Percentiles rank a stretch among this genome's conserved stretches.
Conservation (phyloP, 441 rosid species). For the Brassica balearica region DNA sequence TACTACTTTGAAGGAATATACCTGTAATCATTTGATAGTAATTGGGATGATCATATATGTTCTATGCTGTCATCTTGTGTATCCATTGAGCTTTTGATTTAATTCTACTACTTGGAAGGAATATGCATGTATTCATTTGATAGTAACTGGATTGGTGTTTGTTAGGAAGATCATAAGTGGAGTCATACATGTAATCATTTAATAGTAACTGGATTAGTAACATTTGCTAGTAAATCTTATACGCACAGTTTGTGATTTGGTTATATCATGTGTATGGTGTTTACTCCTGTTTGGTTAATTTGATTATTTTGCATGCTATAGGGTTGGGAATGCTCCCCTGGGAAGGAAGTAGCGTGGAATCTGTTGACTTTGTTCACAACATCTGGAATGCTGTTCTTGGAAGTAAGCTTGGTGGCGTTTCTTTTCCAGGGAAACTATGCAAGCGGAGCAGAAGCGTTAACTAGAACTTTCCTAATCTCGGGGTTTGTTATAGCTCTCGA, state of each 20-base stretch:
- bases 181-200: neutral
- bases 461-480: slow-evolving; percentile 76
- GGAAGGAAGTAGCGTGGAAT: slow-evolving; percentile 80
- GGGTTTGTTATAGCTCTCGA: slow-evolving; percentile 77
- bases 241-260: neutral
- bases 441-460: slow-evolving; percentile 76
- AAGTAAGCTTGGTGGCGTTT: slow-evolving; percentile 96
- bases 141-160: neutral
- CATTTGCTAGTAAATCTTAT: neutral
- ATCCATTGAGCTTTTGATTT: neutral
- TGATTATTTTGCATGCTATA: slow-evolving; percentile 37
- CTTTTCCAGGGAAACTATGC: slow-evolving; percentile 86
- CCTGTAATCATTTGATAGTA: neutral
- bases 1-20: neutral
- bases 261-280: neutral
- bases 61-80: neutral
- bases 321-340: slow-evolving; percentile 90
- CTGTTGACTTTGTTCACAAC: slow-evolving; percentile 76
- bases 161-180: neutral
- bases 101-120: neutral
- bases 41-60: neutral
- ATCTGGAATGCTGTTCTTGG: slow-evolving; percentile 91
- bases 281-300: neutral
- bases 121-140: neutral
- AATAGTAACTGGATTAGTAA: neutral